These are phyloP conservation scores for Neoscytalidium dimidiatum DNA, from an alignment of 2,329 filamentous ascomycete genomes.

Conservation along the genomic window DNA sequence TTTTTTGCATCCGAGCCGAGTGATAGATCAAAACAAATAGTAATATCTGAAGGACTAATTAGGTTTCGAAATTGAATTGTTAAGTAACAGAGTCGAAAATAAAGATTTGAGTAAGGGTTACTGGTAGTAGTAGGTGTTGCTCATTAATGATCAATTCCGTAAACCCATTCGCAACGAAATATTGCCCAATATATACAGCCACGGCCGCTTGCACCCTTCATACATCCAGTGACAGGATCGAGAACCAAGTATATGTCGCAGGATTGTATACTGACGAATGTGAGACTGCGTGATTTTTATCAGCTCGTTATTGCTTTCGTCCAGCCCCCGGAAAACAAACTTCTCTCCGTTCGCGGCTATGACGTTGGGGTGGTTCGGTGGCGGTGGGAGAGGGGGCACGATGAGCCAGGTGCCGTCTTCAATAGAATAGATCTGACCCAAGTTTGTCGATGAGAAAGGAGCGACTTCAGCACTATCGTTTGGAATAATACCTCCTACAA, in stretches of 20 bases:
- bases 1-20: too few relatives aligned
- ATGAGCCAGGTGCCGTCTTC: conserved; percentile 26
- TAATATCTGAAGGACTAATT: too few relatives aligned
- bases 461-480: neutral
- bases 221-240: neutral
- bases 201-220: neutral
- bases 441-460: conserved; percentile 19
- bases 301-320: conserved; percentile 1
- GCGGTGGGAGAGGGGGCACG: conserved; percentile 23
- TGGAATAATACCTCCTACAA: neutral
- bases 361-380: conserved; percentile 31
- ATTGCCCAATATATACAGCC: neutral
- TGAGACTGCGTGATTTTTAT: neutral
- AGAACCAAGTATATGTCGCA: neutral
- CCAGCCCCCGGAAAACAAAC: conserved; percentile 31
- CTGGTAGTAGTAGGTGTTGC: neutral
- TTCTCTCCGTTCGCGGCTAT: conserved; percentile 26
- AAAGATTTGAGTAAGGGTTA: neutral
- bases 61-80: too few relatives aligned
- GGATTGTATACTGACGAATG: neutral
- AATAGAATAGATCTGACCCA: conserved; percentile 28
- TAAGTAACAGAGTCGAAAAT: neutral
- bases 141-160: neutral
- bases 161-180: neutral
- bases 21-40: too few relatives aligned